Evolutionary conservation across 306 rosid genomes (phyloP).

Genomic region (Inga laurina): DNA sequence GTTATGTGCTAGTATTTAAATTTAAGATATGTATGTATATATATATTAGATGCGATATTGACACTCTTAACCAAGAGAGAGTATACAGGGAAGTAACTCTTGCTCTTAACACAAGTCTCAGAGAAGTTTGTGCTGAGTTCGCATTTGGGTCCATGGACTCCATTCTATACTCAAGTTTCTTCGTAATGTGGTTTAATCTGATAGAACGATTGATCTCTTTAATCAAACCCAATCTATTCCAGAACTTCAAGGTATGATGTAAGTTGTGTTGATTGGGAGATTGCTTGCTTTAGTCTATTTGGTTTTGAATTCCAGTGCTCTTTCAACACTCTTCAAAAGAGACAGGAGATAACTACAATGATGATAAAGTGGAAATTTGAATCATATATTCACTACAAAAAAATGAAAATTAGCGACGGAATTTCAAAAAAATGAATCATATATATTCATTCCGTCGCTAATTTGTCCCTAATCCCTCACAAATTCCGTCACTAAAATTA

Average conservation of each 20-base stretch:
- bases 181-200: slow-evolving; percentile 71
- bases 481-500: too few relatives aligned
- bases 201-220: slow-evolving; percentile 65
- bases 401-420: too few relatives aligned
- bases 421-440: too few relatives aligned
- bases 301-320: slow-evolving; percentile 55
- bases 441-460: too few relatives aligned
- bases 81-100: slow-evolving; percentile 79
- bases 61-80: slow-evolving; percentile 64
- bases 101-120: slow-evolving; percentile 73
- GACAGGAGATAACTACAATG: slow-evolving; percentile 43
- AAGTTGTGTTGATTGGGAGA: background rate
- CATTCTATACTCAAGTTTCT: slow-evolving; percentile 83
- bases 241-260: slow-evolving; percentile 65
- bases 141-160: slow-evolving; percentile 84
- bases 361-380: slow-evolving; percentile 56
- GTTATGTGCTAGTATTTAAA: too few relatives aligned
- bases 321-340: slow-evolving; percentile 81
- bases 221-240: slow-evolving; percentile 69
- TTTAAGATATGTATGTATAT: too few relatives aligned
- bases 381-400: too few relatives aligned
- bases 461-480: too few relatives aligned
- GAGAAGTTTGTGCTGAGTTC: slow-evolving; percentile 84
- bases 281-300: background rate
- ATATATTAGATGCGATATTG: background rate